Conservation (phyloP, 2,329 filamentous ascomycete genomes). For the Venturia pyrina region DNA sequence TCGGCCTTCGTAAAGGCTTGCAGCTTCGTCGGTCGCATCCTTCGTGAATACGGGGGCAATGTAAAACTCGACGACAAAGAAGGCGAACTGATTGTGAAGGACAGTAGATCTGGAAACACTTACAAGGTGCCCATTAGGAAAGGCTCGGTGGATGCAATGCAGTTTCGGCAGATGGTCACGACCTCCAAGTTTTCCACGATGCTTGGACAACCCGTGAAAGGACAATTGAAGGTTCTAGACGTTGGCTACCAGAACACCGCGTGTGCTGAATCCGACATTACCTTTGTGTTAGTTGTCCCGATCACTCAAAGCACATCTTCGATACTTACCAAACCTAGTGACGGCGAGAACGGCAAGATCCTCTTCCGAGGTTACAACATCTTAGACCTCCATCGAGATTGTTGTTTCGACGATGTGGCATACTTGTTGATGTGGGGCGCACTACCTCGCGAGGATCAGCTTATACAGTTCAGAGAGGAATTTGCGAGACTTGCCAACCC, state of each 20-base stretch:
- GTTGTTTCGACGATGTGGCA: background rate
- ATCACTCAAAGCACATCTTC: background rate
- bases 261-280: background rate
- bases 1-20: background rate
- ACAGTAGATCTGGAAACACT: background rate
- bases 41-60: background rate
- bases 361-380: background rate
- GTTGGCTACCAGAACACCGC: slow-evolving; percentile 1
- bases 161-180: background rate
- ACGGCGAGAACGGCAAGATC: slow-evolving; percentile 1
- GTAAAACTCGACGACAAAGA: background rate
- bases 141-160: background rate
- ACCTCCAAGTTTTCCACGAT: background rate
- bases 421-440: background rate
- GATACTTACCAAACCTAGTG: background rate
- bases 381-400: background rate
- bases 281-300: background rate
- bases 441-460: background rate
- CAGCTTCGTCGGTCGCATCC: background rate
- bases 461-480: background rate
- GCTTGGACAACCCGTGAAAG: background rate
- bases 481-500: background rate
- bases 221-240: background rate
- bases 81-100: slow-evolving; percentile 1
- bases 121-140: slow-evolving; percentile 2